Evolutionary conservation across 768 basidiomycete species (phyloP), one percentile per base, ranked within the genome.

Genomic region (Crepidotus variabilis): DNA sequence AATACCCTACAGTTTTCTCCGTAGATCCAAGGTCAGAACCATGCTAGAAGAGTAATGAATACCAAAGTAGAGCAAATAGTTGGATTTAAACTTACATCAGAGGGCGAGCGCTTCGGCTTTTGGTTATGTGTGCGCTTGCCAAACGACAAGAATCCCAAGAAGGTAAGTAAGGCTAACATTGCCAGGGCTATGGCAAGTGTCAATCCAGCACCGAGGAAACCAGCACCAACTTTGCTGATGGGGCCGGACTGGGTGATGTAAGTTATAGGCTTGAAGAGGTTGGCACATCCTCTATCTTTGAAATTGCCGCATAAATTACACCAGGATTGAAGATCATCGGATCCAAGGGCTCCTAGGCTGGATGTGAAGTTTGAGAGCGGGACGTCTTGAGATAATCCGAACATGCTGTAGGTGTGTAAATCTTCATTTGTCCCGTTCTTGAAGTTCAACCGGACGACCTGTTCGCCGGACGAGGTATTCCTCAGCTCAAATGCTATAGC

Each of bases 171-270:
- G 2, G 62, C 70, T 16, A 81, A 60, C 59, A 77, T 68, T 11
- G 71, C 58, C 32, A 77, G 60, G 43, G 68, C 68, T 10, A 81
- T 72, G 4, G 69, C 77, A 36, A 83, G 62, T 11, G 77, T 77
- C 57, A 86, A 63, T 11, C 82, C 81, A 2, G 86, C 86, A 24
- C 86, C 86, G 13, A 88, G 71, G 70, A 86, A 83, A 1, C 86
- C 86, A n/a, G 86, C 85, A 6, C 83, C 86, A 7, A 86, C 76
- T 0, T 75, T 77, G 57, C 75, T 75, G 60, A 86, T 76, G 11
- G 74, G 69, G 47, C 75, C 72, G 18, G 65, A 54, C 22, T 62
- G 61, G 14, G 63, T 63, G n/a, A 71, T 52, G 61, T 46, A 55
- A 14, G 71, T 53, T 59, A 56, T 55, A 70, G 68, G 4, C 75